Base-by-base conservation (phyloP, 2,329 filamentous ascomycete species). In the Pseudogymnoascus sp. region DNA sequence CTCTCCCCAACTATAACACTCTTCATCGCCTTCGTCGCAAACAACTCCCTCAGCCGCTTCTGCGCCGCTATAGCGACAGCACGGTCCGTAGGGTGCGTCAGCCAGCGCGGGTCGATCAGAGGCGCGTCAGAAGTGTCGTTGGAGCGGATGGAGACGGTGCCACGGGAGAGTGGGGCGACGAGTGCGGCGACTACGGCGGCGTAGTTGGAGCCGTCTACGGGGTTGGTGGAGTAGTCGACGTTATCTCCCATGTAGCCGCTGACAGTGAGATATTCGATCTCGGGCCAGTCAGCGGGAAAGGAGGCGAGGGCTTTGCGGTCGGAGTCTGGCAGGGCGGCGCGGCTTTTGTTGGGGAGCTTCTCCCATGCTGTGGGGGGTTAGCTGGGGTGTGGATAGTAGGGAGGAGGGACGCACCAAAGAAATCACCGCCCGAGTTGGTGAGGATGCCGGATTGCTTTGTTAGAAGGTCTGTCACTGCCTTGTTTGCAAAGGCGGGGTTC, bases 31-130 rank as follows among this genome's bases (percentile, higher is more conserved):
- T 63, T 31, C 5, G 64, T 64, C 9, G 63, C 62, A 19, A 64
- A 63, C 35, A 65, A 59, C 50, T 78, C 68, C 0, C 81, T 77
- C 0, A 75, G 67, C 2, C 81, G 76, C 61, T 75, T 77, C 66
- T 78, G 78, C 0, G 73, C 69, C 0, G 76, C 75, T 9, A 83
- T 66, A 3, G 76, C 77, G 2, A 82, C 69, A 13, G 80, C 76
- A 23, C 75, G 67, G 42, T 83, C 81, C 1, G 74, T 71, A 8
- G 75, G 74, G 9, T 76, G 72, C 1, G 71, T 71, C 1, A 83
- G 71, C 74, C 76, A 83, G 66, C 78, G 78, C 1, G 78, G 77
- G 65, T 81, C 73, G 11, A 77, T 67, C 4, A 53, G 9, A 0
- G 81, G 80, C 0, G 69, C 68, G 19, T 76, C 74, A 0, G 68